A percentile compares a stretch with the other conserved stretches of the same genome.
Evolutionary conservation across 2,329 filamentous ascomycete species (phyloP).

Genomic region (Penicillium sp.): DNA sequence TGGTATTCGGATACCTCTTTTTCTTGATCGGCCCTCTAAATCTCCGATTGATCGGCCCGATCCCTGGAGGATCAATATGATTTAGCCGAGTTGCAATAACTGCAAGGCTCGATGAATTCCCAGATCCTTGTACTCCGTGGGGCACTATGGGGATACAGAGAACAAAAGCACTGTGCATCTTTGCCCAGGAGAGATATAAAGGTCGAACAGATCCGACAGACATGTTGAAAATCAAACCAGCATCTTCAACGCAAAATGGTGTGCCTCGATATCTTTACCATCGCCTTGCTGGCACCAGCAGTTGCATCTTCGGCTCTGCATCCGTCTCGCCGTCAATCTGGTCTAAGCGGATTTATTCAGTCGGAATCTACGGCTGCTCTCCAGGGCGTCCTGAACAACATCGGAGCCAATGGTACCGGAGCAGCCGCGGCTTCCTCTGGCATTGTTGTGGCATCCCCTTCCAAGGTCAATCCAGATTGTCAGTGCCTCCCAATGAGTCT

Average conservation of each 20-base stretch:
- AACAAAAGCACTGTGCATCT: background rate
- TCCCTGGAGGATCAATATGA: background rate
- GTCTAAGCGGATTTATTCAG: constrained; percentile 5
- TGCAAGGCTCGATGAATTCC: background rate
- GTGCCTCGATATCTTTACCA: constrained; percentile 3
- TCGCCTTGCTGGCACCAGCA: constrained; percentile 9
- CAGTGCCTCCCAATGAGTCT: background rate
- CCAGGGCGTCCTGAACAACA: constrained; percentile 7
- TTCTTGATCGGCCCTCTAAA: background rate
- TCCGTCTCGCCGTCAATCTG: constrained; percentile 5
- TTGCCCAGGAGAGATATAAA: background rate
- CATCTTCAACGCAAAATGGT: constrained; percentile 2
- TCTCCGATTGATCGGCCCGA: constrained; percentile 2
- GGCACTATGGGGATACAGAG: background rate
- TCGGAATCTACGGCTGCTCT: constrained; percentile 7
- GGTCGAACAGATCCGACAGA: background rate
- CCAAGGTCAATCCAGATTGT: constrained; percentile 13
- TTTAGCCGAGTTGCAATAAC: background rate
- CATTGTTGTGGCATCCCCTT: constrained; percentile 11
- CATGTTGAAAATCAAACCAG: background rate
- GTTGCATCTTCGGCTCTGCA: constrained; percentile 5
- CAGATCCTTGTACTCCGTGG: background rate
- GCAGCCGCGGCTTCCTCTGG: constrained; percentile 5
- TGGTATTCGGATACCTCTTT: background rate
- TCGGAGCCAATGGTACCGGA: constrained; percentile 6